phyloP scores from a whole-genome alignment of 139 green algal genomes.

The Chlamydomonas sphaeroides region DNA sequence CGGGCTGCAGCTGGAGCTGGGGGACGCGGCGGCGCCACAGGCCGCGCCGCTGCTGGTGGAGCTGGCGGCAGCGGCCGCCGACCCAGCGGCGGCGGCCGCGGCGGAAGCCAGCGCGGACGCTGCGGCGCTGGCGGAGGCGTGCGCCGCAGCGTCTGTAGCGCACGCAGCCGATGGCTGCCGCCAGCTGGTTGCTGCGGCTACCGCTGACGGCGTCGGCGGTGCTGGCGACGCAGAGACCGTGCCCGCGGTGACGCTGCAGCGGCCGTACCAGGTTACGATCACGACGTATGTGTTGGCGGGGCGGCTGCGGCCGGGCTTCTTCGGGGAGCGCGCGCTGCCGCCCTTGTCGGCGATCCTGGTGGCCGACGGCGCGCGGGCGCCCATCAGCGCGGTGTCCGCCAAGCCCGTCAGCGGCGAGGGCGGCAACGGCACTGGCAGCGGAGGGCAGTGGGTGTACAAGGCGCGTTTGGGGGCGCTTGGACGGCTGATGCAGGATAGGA shows the following conservation, averaged over 20 bases:
- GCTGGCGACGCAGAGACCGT: too few relatives aligned
- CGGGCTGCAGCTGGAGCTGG: slow-evolving; percentile 31
- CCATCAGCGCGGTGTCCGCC: slow-evolving; percentile 52
- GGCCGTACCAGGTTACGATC: slow-evolving; percentile 61
- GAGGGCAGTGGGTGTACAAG: slow-evolving; percentile 56
- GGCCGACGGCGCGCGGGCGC: slow-evolving; percentile 43
- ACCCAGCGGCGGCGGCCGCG: too few relatives aligned
- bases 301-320: slow-evolving; percentile 54
- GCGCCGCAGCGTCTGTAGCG: too few relatives aligned
- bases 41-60: too few relatives aligned
- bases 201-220: too few relatives aligned
- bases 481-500: too few relatives aligned
- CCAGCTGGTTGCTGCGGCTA: too few relatives aligned
- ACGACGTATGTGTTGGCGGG: slow-evolving; percentile 61
- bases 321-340: slow-evolving; percentile 17
- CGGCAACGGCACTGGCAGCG: neutral
- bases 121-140: too few relatives aligned
- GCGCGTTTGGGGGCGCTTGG: too few relatives aligned
- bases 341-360: slow-evolving; percentile 57
- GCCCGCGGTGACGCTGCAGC: neutral
- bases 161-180: too few relatives aligned
- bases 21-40: neutral
- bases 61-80: too few relatives aligned
- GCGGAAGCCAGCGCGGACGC: too few relatives aligned
- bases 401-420: neutral